Evolutionary conservation across 805 yeast genomes (phyloP).

Genomic region (Saccharomyces paradoxus): DNA sequence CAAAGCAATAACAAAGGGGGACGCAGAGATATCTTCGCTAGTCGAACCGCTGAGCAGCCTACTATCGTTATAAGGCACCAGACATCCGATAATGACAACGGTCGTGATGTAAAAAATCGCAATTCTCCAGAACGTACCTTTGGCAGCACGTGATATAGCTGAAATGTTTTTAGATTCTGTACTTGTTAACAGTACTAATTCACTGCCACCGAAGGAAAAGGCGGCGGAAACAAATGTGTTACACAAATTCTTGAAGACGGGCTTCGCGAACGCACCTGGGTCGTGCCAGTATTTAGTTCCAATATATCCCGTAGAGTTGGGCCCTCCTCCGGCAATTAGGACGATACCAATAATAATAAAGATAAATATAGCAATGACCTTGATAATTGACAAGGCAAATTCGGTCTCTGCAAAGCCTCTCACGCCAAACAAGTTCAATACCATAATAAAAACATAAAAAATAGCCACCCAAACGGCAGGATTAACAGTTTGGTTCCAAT

Average conservation of each 20-base stretch:
- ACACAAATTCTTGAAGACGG: slow-evolving; percentile 50
- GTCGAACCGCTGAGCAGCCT: slow-evolving; percentile 44
- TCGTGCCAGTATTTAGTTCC: slow-evolving; percentile 39
- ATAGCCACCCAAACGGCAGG: slow-evolving; percentile 19
- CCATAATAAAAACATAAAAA: slow-evolving; percentile 30
- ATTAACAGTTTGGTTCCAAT: slow-evolving; percentile 30
- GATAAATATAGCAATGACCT: slow-evolving; percentile 34
- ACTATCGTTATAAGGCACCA: slow-evolving; percentile 53
- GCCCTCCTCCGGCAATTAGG: slow-evolving; percentile 38
- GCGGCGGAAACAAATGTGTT: slow-evolving; percentile 59
- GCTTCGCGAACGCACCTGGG: slow-evolving; percentile 43
- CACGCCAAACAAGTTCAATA: slow-evolving; percentile 42
- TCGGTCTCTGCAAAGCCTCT: slow-evolving; percentile 46
- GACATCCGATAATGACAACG: slow-evolving; percentile 47
- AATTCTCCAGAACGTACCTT: slow-evolving; percentile 49
- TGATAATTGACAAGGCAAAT: slow-evolving; percentile 36
- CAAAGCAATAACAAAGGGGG: slow-evolving; percentile 39
- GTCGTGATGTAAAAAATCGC: slow-evolving; percentile 46
- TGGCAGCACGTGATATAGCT: slow-evolving; percentile 50
- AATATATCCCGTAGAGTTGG: slow-evolving; percentile 32
- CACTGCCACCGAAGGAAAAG: slow-evolving; percentile 62
- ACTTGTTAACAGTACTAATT: slow-evolving; percentile 56
- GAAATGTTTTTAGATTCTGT: slow-evolving; percentile 38
- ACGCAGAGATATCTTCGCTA: slow-evolving; percentile 36
- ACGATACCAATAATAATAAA: slow-evolving; percentile 44